phyloP scores from a whole-genome alignment of 2,329 filamentous ascomycete species.

The Colletotrichum noveboracense region DNA sequence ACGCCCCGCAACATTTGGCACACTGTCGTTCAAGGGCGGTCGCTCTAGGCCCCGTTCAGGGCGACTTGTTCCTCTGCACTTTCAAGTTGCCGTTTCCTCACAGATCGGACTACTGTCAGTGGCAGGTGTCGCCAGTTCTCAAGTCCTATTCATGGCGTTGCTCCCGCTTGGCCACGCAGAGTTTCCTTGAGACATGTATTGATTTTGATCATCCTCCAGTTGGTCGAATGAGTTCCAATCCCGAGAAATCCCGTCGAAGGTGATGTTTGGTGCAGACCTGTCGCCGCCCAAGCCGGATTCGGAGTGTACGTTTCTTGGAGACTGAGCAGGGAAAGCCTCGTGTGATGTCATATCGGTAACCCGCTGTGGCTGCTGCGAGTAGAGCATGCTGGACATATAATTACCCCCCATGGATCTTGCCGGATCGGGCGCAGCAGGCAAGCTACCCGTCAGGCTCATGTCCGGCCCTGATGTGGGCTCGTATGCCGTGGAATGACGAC shows the following conservation, averaged over 20 bases:
- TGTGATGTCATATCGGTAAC: slow-evolving; percentile 13
- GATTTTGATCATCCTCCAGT: slow-evolving; percentile 9
- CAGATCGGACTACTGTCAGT: not conserved
- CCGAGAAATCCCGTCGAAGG: slow-evolving; percentile 4
- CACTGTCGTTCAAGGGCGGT: slow-evolving; percentile 8
- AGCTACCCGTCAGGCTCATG: slow-evolving; percentile 6
- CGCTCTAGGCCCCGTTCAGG: not conserved
- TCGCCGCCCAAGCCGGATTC: slow-evolving; percentile 9
- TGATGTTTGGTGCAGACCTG: not conserved
- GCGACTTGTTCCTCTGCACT: not conserved
- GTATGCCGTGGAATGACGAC: slow-evolving; percentile 16
- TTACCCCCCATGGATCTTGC: not conserved
- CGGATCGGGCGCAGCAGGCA: slow-evolving; percentile 6
- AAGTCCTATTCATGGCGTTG: slow-evolving; percentile 5
- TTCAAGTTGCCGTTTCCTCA: not conserved
- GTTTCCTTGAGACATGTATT: slow-evolving; percentile 5
- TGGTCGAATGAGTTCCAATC: slow-evolving; percentile 13
- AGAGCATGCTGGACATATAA: slow-evolving; percentile 17
- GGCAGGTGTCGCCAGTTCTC: not conserved
- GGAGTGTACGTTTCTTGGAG: slow-evolving; percentile 6
- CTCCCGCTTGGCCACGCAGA: not conserved
- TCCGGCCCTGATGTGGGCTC: slow-evolving; percentile 5
- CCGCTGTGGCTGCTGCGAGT: slow-evolving; percentile 6
- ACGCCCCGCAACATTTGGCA: slow-evolving; percentile 6
- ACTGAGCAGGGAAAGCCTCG: slow-evolving; percentile 2